Percentiles rank a stretch among this genome's conserved stretches.
Evolutionary conservation across 2,329 filamentous ascomycete genomes (phyloP).

Genomic region (Lasiodiplodia sp.): DNA sequence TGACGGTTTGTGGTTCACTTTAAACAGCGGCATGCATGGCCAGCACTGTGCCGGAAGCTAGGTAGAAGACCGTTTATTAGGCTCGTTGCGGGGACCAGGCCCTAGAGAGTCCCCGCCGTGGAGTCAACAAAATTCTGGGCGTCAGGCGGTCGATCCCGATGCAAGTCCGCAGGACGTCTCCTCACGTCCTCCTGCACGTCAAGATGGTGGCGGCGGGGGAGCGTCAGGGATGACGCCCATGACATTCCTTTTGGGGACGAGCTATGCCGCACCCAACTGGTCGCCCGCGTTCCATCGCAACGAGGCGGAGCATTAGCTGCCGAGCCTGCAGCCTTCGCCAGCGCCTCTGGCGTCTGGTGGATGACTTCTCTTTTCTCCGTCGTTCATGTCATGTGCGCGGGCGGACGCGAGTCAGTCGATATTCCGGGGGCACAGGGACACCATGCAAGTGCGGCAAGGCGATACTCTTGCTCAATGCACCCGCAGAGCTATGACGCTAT

Average conservation of each 20-base stretch:
- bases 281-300: not conserved
- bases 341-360: not conserved
- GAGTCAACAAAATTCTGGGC: constrained; percentile 19
- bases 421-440: constrained; percentile 14
- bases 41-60: not conserved
- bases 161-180: not conserved
- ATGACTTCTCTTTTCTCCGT: not conserved
- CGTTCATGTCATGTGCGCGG: not conserved
- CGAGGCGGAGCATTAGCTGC: constrained; percentile 7
- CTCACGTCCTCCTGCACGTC: constrained; percentile 18
- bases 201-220: constrained; percentile 20
- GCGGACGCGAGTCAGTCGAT: constrained; percentile 8
- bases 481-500: constrained; percentile 23
- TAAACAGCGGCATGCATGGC: constrained; percentile 8
- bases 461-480: constrained; percentile 16
- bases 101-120: constrained; percentile 11
- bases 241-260: not conserved
- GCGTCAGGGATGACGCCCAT: constrained; percentile 26
- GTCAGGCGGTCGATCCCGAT: constrained; percentile 27
- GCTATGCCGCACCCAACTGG: not conserved
- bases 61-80: constrained; percentile 15
- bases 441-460: constrained; percentile 16
- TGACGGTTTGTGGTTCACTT: constrained; percentile 16
- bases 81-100: not conserved
- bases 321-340: not conserved